A percentile compares a stretch with the other conserved stretches of the same genome.
These are phyloP conservation scores for Halophytophthora batemanensis DNA, from an alignment of 352 stramenopile genomes.

Conservation along the genomic window DNA sequence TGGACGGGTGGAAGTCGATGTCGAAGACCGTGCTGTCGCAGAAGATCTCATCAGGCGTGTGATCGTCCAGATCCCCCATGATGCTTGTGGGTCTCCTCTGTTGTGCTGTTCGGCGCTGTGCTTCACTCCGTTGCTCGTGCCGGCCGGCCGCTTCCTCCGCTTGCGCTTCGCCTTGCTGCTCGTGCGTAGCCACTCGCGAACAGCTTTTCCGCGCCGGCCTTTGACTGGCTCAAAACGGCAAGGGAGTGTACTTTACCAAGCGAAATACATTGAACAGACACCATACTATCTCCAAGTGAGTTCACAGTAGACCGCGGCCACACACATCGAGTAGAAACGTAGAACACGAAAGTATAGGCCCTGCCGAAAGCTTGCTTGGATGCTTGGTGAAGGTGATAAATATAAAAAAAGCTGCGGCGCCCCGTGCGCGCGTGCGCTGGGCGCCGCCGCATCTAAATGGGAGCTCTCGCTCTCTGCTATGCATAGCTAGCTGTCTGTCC, in stretches of 20 bases:
- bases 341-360: conserved; percentile 14
- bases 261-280: too few species aligned
- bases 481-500: conserved; percentile 4
- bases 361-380: conserved; percentile 17
- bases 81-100: conserved; percentile 13
- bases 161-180: too few species aligned
- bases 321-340: too few species aligned
- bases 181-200: conserved; percentile 8
- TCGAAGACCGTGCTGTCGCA: conserved; percentile 79
- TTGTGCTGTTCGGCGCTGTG: background rate
- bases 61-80: conserved; percentile 69
- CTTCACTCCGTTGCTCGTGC: background rate
- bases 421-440: too few species aligned
- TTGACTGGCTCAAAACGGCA: conserved; percentile 31
- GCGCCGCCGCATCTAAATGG: conserved; percentile 15
- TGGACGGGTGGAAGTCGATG: conserved; percentile 80
- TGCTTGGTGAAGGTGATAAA: conserved; percentile 1
- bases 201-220: too few species aligned
- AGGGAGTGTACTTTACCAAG: too few species aligned
- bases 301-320: too few species aligned
- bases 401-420: background rate
- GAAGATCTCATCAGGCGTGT: conserved; percentile 76
- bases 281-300: too few species aligned
- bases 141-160: too few species aligned
- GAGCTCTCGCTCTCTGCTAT: too few species aligned